Conservation (phyloP, 2,329 filamentous ascomycete species). For the Beauveria sp. region DNA sequence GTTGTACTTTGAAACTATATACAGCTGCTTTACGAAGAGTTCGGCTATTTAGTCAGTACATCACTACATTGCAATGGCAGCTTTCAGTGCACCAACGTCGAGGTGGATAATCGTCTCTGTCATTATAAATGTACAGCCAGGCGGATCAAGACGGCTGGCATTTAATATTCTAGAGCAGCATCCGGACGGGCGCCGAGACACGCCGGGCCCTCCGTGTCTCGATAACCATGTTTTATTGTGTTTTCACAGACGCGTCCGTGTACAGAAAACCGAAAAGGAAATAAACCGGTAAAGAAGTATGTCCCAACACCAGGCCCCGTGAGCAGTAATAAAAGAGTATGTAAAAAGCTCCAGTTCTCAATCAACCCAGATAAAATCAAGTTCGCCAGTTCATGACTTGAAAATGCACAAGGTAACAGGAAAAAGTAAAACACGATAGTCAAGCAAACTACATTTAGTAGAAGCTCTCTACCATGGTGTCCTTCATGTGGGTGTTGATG, state of each 20-base stretch:
- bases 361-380: slow-evolving; percentile 8
- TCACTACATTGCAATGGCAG: neutral
- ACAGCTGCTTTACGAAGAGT: too few species aligned
- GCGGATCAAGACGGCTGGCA: neutral
- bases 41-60: too few species aligned
- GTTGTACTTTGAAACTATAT: neutral
- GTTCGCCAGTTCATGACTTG: slow-evolving; percentile 8
- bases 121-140: slow-evolving; percentile 9
- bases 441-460: slow-evolving; percentile 53
- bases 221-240: neutral
- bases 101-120: slow-evolving; percentile 2
- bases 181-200: neutral
- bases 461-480: slow-evolving; percentile 98
- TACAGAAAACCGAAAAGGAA: slow-evolving; percentile 7
- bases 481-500: slow-evolving; percentile 83
- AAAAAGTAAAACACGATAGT: slow-evolving; percentile 6
- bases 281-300: slow-evolving; percentile 7
- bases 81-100: neutral
- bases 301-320: slow-evolving; percentile 11
- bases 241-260: neutral
- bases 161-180: slow-evolving; percentile 8
- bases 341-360: neutral
- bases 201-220: neutral
- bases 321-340: neutral
- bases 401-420: slow-evolving; percentile 14